These are phyloP conservation scores for Cladobotryum mycophilum DNA, from an alignment of 2,329 filamentous ascomycete species.

Conservation along the genomic window DNA sequence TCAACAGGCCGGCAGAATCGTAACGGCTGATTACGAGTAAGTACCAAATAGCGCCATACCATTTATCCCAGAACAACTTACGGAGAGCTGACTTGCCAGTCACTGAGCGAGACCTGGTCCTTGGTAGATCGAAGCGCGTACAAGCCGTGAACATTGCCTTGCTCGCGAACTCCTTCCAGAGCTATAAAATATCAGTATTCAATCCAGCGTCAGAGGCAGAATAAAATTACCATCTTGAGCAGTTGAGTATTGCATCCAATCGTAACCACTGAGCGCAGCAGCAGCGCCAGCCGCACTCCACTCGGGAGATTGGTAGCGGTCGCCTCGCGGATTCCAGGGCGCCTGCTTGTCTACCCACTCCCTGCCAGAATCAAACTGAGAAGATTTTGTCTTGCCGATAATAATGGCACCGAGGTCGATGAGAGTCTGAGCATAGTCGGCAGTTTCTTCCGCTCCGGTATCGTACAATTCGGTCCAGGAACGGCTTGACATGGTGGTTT, in stretches of 20 bases:
- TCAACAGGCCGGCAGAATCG: slow-evolving; percentile 18
- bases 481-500: slow-evolving; percentile 50
- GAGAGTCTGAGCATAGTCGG: slow-evolving; percentile 46
- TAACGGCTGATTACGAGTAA: slow-evolving; percentile 6
- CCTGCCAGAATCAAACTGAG: slow-evolving; percentile 37
- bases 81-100: slow-evolving; percentile 15
- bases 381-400: slow-evolving; percentile 47
- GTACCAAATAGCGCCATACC: background rate
- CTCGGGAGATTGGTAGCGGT: slow-evolving; percentile 35
- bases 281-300: slow-evolving; percentile 35
- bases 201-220: background rate
- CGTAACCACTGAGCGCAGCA: slow-evolving; percentile 32
- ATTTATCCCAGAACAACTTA: slow-evolving; percentile 5
- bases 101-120: slow-evolving; percentile 10
- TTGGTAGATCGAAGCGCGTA: slow-evolving; percentile 24
- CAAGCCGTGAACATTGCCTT: slow-evolving; percentile 21
- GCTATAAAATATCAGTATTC: slow-evolving; percentile 4
- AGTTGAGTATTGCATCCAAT: slow-evolving; percentile 35
- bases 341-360: slow-evolving; percentile 38
- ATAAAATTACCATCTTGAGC: slow-evolving; percentile 29
- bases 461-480: slow-evolving; percentile 51
- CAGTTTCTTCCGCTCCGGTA: slow-evolving; percentile 36
- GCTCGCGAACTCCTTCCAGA: slow-evolving; percentile 17
- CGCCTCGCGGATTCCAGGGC: slow-evolving; percentile 42
- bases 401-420: slow-evolving; percentile 54